Evolutionary conservation across 2,329 filamentous ascomycete species (phyloP).

Genomic region (Xylaria sp.): DNA sequence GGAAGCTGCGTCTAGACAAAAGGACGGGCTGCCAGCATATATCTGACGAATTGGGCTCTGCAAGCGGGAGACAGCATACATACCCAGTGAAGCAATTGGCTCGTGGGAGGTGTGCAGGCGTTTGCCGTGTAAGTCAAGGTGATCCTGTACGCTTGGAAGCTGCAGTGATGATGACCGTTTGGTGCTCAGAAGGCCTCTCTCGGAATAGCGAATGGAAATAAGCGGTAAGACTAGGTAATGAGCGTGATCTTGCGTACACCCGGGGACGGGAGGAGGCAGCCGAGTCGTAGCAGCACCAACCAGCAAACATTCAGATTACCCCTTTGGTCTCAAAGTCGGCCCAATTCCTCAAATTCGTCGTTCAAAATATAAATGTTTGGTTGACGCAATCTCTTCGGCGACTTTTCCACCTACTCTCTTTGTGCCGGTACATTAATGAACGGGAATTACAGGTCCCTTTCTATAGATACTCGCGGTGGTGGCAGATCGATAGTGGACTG

Average conservation of each 20-base stretch:
- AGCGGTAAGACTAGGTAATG: slow-evolving; percentile 45
- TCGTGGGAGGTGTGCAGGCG: slow-evolving; percentile 51
- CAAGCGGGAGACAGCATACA: slow-evolving; percentile 61
- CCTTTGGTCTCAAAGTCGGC: slow-evolving; percentile 39
- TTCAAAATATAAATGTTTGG: slow-evolving; percentile 22
- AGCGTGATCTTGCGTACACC: slow-evolving; percentile 44
- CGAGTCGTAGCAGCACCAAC: slow-evolving; percentile 46
- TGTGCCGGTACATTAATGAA: slow-evolving; percentile 42
- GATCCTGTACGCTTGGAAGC: slow-evolving; percentile 51
- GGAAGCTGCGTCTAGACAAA: slow-evolving; percentile 44
- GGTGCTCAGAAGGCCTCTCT: slow-evolving; percentile 47
- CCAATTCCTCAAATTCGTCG: slow-evolving; percentile 41
- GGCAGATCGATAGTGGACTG: slow-evolving; percentile 41
- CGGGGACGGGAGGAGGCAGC: slow-evolving; percentile 46
- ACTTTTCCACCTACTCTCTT: slow-evolving; percentile 36
- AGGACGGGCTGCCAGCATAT: slow-evolving; percentile 51
- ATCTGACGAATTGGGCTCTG: slow-evolving; percentile 54
- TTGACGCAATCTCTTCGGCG: slow-evolving; percentile 35
- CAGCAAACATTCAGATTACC: slow-evolving; percentile 46
- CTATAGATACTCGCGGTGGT: slow-evolving; percentile 44
- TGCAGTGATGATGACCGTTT: slow-evolving; percentile 51
- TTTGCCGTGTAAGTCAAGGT: slow-evolving; percentile 52
- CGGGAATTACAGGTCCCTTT: slow-evolving; percentile 39
- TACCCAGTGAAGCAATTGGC: slow-evolving; percentile 58
- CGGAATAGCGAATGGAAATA: slow-evolving; percentile 48